A percentile compares a stretch with the other conserved stretches of the same genome.
Conservation (phyloP, 139 green algal species). For the Chlamydomonas sphaeroides region DNA sequence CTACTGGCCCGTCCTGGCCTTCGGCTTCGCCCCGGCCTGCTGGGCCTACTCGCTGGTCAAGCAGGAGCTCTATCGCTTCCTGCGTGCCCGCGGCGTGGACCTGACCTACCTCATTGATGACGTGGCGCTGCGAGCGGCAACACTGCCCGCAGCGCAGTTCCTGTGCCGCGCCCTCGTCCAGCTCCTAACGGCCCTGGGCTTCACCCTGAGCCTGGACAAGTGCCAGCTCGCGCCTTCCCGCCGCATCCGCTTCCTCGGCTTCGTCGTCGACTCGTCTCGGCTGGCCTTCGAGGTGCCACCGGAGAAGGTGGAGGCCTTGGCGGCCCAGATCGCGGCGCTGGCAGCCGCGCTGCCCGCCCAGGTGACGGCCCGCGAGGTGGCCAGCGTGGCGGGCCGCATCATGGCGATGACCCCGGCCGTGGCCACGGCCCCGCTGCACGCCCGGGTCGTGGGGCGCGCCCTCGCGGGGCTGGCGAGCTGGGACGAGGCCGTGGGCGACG, state of each 20-base stretch:
- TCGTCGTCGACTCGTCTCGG: background rate
- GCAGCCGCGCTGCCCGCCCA: background rate
- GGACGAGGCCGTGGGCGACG: conserved; percentile 4
- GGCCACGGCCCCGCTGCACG: background rate
- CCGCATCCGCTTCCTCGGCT: conserved; percentile 19
- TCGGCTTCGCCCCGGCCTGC: background rate
- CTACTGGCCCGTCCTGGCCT: background rate
- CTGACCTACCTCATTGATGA: conserved; percentile 12
- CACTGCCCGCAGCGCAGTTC: background rate
- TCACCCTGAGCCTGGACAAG: conserved; percentile 20
- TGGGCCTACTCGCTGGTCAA: background rate
- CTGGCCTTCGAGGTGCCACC: background rate
- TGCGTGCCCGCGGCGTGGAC: background rate
- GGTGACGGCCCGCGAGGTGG: background rate
- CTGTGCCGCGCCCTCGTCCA: background rate
- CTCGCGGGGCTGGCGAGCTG: background rate
- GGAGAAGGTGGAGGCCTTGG: background rate
- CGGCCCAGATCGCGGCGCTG: background rate
- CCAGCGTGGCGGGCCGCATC: background rate
- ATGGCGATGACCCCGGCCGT: background rate
- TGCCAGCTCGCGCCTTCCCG: background rate
- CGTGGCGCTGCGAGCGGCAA: background rate
- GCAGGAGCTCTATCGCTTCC: background rate
- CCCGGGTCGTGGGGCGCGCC: background rate
- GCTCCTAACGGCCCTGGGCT: conserved; percentile 10